Evolutionary conservation across 345 rosid genomes (phyloP).

Genomic region (Iberis pinnata): DNA sequence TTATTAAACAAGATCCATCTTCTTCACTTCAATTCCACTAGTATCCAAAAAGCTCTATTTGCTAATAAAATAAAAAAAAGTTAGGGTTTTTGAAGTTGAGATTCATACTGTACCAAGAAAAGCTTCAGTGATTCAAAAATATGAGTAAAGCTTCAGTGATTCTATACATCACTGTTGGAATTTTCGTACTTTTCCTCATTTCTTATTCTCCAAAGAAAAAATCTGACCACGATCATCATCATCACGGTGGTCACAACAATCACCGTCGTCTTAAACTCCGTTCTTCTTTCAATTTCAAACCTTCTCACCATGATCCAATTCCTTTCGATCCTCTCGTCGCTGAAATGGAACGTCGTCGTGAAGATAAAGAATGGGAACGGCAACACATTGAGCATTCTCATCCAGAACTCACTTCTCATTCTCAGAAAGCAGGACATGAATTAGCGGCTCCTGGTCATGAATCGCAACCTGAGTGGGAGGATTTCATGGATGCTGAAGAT

Average conservation of each 20-base stretch:
- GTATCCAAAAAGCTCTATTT: too few species aligned
- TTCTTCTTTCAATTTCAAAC: conserved; percentile 44
- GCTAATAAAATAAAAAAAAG: too few species aligned
- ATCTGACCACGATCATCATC: conserved; percentile 29
- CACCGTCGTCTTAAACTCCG: conserved; percentile 60
- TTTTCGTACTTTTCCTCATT: conserved; percentile 46
- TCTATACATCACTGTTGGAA: conserved; percentile 42
- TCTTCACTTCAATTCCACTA: too few species aligned
- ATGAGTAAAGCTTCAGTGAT: conserved; percentile 43
- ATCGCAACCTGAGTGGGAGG: conserved; percentile 92
- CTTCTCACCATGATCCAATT: conserved; percentile 41
- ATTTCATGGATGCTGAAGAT: conserved; percentile 88
- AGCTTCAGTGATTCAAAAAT: conserved; percentile 26
- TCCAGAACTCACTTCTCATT: conserved; percentile 35
- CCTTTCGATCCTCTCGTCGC: conserved; percentile 75
- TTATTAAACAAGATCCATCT: too few species aligned
- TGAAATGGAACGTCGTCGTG: conserved; percentile 63
- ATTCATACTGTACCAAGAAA: too few species aligned
- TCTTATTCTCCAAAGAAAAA: conserved; percentile 44
- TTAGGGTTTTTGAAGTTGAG: too few species aligned
- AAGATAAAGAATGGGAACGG: conserved; percentile 85
- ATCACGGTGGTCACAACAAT: conserved; percentile 30
- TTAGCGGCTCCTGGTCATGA: conserved; percentile 52
- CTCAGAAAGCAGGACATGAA: conserved; percentile 15
- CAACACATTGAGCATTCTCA: conserved; percentile 57